phyloP scores from a whole-genome alignment of 768 basidiomycete species.

The Tulasnella calospora region DNA sequence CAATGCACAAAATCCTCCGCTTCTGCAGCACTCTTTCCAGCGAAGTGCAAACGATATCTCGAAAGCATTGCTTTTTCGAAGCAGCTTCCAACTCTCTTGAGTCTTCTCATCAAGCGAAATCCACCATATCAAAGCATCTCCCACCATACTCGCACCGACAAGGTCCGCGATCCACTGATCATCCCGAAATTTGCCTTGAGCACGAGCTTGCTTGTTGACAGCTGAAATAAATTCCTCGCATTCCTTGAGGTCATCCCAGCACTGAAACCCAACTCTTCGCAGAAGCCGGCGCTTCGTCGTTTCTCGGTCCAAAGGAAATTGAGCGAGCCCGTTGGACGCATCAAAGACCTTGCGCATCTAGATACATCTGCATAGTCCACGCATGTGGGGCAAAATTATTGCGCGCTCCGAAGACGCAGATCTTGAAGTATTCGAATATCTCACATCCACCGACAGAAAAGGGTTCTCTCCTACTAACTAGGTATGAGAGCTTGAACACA shows the following conservation, averaged over 20 bases:
- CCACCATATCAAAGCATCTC: not conserved
- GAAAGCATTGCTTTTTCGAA: not conserved
- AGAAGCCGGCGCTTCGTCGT: no score
- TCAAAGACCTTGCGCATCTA: no score
- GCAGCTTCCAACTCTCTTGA: not conserved
- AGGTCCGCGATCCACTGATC: not conserved
- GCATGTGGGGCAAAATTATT: no score
- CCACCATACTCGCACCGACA: not conserved
- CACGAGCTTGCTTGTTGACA: not conserved
- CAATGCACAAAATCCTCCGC: not conserved
- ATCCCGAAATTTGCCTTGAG: not conserved
- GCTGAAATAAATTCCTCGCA: not conserved
- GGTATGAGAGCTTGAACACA: no score
- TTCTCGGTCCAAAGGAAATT: no score
- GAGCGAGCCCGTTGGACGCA: no score
- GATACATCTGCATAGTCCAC: no score
- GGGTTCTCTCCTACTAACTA: no score
- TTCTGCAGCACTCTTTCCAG: not conserved
- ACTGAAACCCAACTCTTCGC: no score
- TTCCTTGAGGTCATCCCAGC: not conserved
- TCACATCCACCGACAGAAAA: no score
- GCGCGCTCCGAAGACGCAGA: no score
- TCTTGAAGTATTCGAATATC: no score
- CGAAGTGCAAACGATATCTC: not conserved
- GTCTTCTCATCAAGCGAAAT: not conserved